Conservation (phyloP, 2,329 filamentous ascomycete species). For the Chaetomiaceae sp. region DNA sequence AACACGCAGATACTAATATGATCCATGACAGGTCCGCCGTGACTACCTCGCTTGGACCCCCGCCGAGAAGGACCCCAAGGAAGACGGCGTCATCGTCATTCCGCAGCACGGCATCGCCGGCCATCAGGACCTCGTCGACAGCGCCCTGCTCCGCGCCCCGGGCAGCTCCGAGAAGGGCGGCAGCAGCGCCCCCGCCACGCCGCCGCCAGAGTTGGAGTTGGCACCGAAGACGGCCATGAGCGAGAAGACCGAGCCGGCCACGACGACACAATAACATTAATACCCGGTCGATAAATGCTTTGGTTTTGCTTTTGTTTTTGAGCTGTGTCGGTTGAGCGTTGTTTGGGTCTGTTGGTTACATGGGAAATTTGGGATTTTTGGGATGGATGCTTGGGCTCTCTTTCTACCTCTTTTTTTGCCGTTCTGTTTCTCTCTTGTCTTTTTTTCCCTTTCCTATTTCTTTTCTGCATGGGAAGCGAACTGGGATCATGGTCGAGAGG, state of each 20-base stretch:
- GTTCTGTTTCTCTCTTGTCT: too few relatives aligned
- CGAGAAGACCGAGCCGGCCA: slow-evolving; percentile 12
- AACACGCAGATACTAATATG: slow-evolving; percentile 8
- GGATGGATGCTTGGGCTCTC: neutral
- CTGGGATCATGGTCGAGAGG: neutral
- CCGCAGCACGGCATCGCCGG: slow-evolving; percentile 70
- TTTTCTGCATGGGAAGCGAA: slow-evolving; percentile 2
- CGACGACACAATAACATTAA: neutral
- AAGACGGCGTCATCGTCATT: slow-evolving; percentile 52
- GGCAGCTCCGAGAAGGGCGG: slow-evolving; percentile 5
- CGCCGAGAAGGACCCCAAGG: slow-evolving; percentile 59
- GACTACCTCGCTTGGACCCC: slow-evolving; percentile 88
- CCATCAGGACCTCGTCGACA: slow-evolving; percentile 55
- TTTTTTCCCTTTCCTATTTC: too few relatives aligned
- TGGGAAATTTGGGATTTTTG: neutral
- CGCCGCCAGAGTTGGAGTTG: slow-evolving; percentile 7
- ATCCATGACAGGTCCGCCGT: slow-evolving; percentile 50
- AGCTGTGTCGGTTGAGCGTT: neutral
- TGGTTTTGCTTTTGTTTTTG: neutral
- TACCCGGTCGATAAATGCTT: too few relatives aligned
- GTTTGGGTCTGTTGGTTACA: neutral
- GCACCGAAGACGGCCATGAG: neutral
- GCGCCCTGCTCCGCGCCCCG: slow-evolving; percentile 8
- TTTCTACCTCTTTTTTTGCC: too few relatives aligned
- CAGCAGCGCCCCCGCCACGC: slow-evolving; percentile 7